phyloP scores from a whole-genome alignment of 139 green algal species.

The Chlamydomonas urium region DNA sequence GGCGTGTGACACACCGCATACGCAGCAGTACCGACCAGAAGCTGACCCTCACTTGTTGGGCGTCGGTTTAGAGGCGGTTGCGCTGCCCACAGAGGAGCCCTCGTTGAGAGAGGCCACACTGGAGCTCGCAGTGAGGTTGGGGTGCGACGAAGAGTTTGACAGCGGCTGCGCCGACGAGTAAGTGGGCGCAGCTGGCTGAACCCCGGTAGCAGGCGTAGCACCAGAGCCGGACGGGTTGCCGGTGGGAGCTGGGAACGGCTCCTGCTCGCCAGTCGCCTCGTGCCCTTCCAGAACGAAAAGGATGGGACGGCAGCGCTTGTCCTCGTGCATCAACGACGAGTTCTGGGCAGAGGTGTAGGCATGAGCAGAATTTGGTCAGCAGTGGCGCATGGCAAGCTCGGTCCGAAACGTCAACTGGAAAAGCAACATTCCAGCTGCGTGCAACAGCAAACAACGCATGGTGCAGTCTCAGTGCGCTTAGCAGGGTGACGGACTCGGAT shows the following conservation, averaged over 20 bases:
- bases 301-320: conserved; percentile 96
- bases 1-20: too few relatives aligned
- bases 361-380: too few relatives aligned
- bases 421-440: too few relatives aligned
- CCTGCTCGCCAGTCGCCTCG: conserved; percentile 41
- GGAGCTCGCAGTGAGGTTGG: not conserved
- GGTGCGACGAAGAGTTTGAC: conserved; percentile 1
- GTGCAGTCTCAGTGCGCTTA: too few relatives aligned
- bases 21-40: too few relatives aligned
- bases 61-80: too few relatives aligned
- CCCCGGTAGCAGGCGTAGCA: not conserved
- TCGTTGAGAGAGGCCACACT: not conserved
- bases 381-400: too few relatives aligned
- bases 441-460: too few relatives aligned
- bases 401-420: too few relatives aligned
- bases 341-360: conserved; percentile 60
- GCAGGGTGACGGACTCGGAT: too few relatives aligned
- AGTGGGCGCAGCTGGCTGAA: not conserved
- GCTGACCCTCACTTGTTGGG: too few relatives aligned
- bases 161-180: not conserved
- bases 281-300: conserved; percentile 71
- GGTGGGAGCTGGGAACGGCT: conserved; percentile 44
- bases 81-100: not conserved
- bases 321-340: conserved; percentile 94
- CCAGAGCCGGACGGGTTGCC: not conserved